These are phyloP conservation scores for Diaporthe sp. DNA, from an alignment of 2,329 filamentous ascomycete genomes.

Conservation along the genomic window DNA sequence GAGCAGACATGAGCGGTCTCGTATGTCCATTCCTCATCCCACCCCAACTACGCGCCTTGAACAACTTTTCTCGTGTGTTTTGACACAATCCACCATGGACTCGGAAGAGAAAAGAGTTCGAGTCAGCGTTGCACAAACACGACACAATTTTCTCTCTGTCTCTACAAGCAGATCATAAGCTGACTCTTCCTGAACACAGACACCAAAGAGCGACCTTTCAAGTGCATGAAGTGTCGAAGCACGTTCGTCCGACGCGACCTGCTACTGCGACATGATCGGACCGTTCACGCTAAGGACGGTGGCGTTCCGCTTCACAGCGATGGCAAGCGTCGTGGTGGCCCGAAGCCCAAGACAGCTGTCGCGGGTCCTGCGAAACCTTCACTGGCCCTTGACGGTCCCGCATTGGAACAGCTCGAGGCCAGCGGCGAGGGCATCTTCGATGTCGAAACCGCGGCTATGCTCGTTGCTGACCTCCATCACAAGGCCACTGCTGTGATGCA, in stretches of 20 bases:
- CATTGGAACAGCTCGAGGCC: conserved; percentile 92
- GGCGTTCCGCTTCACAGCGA: conserved; percentile 94
- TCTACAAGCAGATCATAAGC: neutral
- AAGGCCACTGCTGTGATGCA: conserved; percentile 83
- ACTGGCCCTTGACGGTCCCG: conserved; percentile 84
- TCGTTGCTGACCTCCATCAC: conserved; percentile 98
- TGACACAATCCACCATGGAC: conserved; percentile 26
- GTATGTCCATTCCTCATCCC: conserved; percentile 71
- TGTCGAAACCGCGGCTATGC: conserved; percentile 96
- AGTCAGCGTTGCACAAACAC: conserved; percentile 25
- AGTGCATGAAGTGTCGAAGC: conserved; percentile 97
- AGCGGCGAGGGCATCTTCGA: conserved; percentile 92
- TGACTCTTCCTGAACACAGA: conserved; percentile 63
- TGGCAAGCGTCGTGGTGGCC: conserved; percentile 82
- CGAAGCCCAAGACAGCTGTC: conserved; percentile 71
- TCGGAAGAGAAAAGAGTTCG: neutral
- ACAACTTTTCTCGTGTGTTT: neutral
- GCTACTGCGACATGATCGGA: conserved; percentile 95
- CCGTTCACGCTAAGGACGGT: conserved; percentile 98
- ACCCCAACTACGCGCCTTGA: conserved; percentile 28
- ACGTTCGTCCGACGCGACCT: conserved; percentile 98
- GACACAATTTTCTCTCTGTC: neutral
- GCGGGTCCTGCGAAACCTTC: conserved; percentile 78
- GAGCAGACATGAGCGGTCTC: conserved; percentile 95
- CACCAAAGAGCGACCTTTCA: conserved; percentile 98